phyloP scores from a whole-genome alignment of 2,329 filamentous ascomycete genomes.

The Aureobasidium sp. region DNA sequence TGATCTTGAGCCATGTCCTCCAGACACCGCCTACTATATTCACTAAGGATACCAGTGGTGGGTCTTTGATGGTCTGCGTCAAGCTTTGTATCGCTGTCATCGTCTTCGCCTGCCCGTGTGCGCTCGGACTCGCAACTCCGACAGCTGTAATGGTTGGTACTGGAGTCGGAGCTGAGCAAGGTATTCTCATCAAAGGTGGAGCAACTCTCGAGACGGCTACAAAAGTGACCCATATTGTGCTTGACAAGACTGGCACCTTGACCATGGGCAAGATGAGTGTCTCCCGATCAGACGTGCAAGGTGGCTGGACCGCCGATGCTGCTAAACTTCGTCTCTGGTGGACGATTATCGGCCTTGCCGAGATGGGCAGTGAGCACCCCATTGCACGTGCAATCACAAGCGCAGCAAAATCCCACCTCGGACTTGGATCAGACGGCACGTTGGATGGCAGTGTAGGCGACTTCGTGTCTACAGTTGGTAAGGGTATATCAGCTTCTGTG shows the following conservation, averaged over 20 bases:
- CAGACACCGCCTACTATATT: slow-evolving; percentile 84
- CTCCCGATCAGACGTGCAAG: slow-evolving; percentile 57
- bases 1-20: slow-evolving; percentile 84
- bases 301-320: slow-evolving; percentile 60
- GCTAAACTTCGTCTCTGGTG: slow-evolving; percentile 76
- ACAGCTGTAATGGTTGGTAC: slow-evolving; percentile 99
- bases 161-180: slow-evolving; percentile 89
- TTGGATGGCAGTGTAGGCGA: slow-evolving; percentile 79
- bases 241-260: slow-evolving; percentile 94
- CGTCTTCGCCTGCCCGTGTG: slow-evolving; percentile 94
- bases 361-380: slow-evolving; percentile 92
- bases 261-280: slow-evolving; percentile 95
- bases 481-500: slow-evolving; percentile 72
- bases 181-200: slow-evolving; percentile 95
- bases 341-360: slow-evolving; percentile 89
- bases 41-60: slow-evolving; percentile 67
- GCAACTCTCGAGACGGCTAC: slow-evolving; percentile 85
- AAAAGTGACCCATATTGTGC: slow-evolving; percentile 78
- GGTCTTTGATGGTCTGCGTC: slow-evolving; percentile 90
- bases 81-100: slow-evolving; percentile 98
- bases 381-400: slow-evolving; percentile 80
- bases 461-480: slow-evolving; percentile 74
- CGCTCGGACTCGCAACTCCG: slow-evolving; percentile 88
- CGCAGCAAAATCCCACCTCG: slow-evolving; percentile 67
- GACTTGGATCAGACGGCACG: slow-evolving; percentile 59